Conservation (phyloP, 2,329 filamentous ascomycete species). For the Capronia americana region DNA sequence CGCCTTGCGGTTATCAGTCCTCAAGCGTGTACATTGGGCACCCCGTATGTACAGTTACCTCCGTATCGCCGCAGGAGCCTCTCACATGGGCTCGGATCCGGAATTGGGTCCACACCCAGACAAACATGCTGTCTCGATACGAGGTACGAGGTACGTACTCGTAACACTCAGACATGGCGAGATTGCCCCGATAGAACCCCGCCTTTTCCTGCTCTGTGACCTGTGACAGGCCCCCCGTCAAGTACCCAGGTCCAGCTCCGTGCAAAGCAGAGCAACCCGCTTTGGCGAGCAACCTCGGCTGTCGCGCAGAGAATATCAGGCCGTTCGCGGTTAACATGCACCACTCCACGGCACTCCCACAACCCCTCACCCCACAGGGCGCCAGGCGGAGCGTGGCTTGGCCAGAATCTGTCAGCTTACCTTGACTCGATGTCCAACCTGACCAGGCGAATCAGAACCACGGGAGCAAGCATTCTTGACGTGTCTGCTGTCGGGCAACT, state of each 20-base stretch:
- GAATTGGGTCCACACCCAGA: no score
- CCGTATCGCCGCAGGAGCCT: no score
- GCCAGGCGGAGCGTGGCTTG: not conserved
- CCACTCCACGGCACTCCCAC: not conserved
- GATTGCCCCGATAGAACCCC: no score
- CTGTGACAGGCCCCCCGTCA: not conserved
- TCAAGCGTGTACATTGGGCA: no score
- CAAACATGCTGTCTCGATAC: no score
- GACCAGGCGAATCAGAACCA: not conserved
- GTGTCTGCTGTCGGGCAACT: not conserved
- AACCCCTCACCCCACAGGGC: constrained; percentile 1
- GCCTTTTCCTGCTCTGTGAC: no score
- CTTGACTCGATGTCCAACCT: not conserved
- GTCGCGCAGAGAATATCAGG: not conserved
- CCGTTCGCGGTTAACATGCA: not conserved
- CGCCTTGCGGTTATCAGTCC: not conserved
- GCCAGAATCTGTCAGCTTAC: not conserved
- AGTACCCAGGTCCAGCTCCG: not conserved
- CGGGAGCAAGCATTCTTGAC: not conserved
- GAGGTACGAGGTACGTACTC: no score
- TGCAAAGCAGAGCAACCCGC: not conserved
- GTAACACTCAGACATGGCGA: no score
- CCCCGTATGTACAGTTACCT: no score
- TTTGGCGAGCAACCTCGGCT: not conserved
- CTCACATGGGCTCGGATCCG: no score